Base-by-base conservation (phyloP, 495 filamentous ascomycete genomes). In the Penicillium nucicola region DNA sequence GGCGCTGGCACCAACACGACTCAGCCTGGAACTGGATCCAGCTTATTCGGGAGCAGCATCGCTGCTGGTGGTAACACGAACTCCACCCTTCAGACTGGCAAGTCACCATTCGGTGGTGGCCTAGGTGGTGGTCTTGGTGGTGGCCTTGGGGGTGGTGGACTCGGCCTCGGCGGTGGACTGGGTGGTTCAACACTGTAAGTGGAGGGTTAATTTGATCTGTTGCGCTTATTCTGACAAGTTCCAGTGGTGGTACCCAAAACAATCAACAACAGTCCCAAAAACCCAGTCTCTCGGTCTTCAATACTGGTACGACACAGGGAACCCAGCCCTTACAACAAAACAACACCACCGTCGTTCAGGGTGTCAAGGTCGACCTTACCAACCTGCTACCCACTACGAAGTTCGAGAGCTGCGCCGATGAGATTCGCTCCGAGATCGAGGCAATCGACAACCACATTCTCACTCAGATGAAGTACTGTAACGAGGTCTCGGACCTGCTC, bases 361-460 rank as follows among this genome's bases (percentile, higher is more conserved):
- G 90, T 6, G 88, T 90, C 14, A 84, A 85, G 45, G 84, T 96
- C 31, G 86, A 91, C 67, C 62, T 87, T 23, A 80, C 77, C 64
- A 85, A 89, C 61, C 75, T 97, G 18, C 79, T 87, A 10, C 81
- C 87, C 5, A 96, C 90, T 0, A 96, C 93, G 7, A 86, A 93
- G 47, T 96, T 90, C 72, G 84, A 86, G 64, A 92, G 96, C 71
- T 84, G 95, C 33, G 81, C 88, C 36, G 87, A 92, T 56, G 80
- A 86, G 31, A 72, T 97, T n/a, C 88, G 95, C 54, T 79, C 80
- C 40, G 65, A 87, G 38, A 86, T 98, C 36, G 81, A 87, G 43
- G 61, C 64, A 11, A 81, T 95, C 52, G 92, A 98, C 64, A 76
- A 78, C 15, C 77, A 80, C 60, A 87, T 96, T 50, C 75, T 85